Base-by-base conservation (phyloP, 1,284 basidiomycete genomes). In the Taiwanofungus camphoratus region DNA sequence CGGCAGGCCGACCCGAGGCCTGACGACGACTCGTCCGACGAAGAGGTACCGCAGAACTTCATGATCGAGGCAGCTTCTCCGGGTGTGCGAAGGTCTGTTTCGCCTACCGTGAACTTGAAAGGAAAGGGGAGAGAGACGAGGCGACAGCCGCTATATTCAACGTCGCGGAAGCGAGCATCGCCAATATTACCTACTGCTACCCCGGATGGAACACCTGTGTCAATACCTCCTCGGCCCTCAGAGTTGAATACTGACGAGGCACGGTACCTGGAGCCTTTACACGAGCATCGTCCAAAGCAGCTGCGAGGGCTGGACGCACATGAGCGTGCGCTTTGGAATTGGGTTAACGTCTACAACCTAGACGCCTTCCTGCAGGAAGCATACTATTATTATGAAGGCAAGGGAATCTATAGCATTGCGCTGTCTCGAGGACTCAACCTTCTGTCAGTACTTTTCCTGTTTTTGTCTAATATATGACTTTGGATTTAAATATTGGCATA, bases 261-360 rank as follows among this genome's bases (percentile, higher is more conserved):
- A 4, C 45, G 46, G 27, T 45, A 52, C 13, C 51, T 54, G 1
- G 54, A 54, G 24, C 49, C 54, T 19, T 46, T 53, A 22, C 53
- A 52, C 36, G 53, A 58, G 44, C 59, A 66, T 39, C 71, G 65
- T 30, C 58, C 64, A 16, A 76, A 69, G 50, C 70, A 67, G 42
- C 76, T 82, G 73, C 72, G 77, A 36, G 87, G 89, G 3, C 61
- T 94, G 45, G 86, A 91, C 56, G 82, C 81, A 12, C 85, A 91
- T 60, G 92, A 97, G 63, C 82, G 82, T 52, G 95, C 95, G 0
- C 62, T 98, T 33, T 99, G 96, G 96, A 87, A 90, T 51, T 99
- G 96, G 96, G 92, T 96, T 49, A 99, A 99, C 60, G 91, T 98
- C 6, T 91, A 92, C 58, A 95, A 99, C 61, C 74, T 99, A 30